Base-by-base conservation (phyloP, 164 flowering plant genomes). In the Aristolochia californica region DNA sequence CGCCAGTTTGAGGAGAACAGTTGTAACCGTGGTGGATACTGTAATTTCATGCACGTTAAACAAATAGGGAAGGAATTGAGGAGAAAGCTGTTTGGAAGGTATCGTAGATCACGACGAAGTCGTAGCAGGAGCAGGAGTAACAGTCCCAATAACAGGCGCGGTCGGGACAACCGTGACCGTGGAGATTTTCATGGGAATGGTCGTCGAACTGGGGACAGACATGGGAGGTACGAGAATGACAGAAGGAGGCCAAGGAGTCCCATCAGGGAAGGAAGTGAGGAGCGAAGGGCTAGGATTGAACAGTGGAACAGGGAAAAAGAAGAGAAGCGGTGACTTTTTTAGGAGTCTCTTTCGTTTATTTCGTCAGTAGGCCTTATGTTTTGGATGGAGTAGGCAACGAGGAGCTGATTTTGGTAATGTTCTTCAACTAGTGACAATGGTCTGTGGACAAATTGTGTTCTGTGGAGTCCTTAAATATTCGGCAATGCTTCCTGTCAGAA, bases 231-330 rank as follows among this genome's bases (percentile, higher is more conserved):
- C 43, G 82, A 77, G 47, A 74, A 77, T 43, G 67, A 74, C 7
- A 66, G 61, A 20, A 51, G 74, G 45, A 34, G 66, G 13, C 62
- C 58, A 56, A 62, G 77, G 61, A 82, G 83, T 55, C 81, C 81
- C 2, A 74, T 55, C 14, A 74, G 94, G 67, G 90, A 79, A 62
- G 85, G 83, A 24, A 86, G 94, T 49, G 90, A 78, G 66, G 94
- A 86, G 48, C 75, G 90, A 0, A 77, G 94, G 47, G 89, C 94
- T 4, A 77, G 81, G 65, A 86, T 86, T 62, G 94, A 81, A 61
- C 85, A 78, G 57, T 85, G 94, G 94, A 85, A 85, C 44, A 74
- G 87, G 61, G 94, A 83, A 57, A 73, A 62, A 63, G 90, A 86
- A 61, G 80, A 72, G 69, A 73, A 63, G 44, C 69, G 30, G 50